Evolutionary conservation across 352 stramenopile species (phyloP), one percentile per base, ranked within the genome.

Genomic region (Phytophthora parvispora): DNA sequence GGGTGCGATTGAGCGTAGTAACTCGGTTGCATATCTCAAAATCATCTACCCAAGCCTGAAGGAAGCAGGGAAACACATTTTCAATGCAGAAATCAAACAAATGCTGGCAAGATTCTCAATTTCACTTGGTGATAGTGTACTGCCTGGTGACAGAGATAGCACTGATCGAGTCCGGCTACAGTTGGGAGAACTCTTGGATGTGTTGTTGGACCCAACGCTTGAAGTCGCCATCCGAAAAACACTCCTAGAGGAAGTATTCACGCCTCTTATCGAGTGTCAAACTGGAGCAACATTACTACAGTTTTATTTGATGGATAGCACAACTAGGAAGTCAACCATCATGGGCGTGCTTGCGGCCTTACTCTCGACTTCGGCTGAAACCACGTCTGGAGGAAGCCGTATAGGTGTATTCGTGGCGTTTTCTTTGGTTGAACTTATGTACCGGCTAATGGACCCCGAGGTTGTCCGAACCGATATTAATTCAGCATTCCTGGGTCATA

Each of bases 391-490:
- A 42, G 71, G 43, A 57, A 74, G 54, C 47, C 70, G 31, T 52
- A 85, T 92, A 48, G 83, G 75, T 6, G 75, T 80, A 34, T 83
- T 78, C 18, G 83, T 91, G 13, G 81, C 83, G 48, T 94, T 80
- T 69, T 71, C 79, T 9, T 64, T 92, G 28, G 74, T 94, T 10
- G 85, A 94, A 57, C 70, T 92, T 22, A 56, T 93, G 42, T 94
- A 86, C 63, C 78, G 87, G 1, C 64, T 93, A 15, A 65, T 87
- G 12, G 80, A 92, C 36, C 78, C 83, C 1, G 87, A 94, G 24
- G 66, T 83, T 49, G 80, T 96, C 70, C 83, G 89, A 32, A 77
- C 63, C 27, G 72, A 84, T 18, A 83, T 96, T 49, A 95, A 95
- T 58, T 64, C 73, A n/a, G 79, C 77, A 29, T 94, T 94, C 65